Percentiles rank a stretch among this genome's conserved stretches.
phyloP scores from a whole-genome alignment of 768 basidiomycete genomes.

The Rhodocollybia butyracea region DNA sequence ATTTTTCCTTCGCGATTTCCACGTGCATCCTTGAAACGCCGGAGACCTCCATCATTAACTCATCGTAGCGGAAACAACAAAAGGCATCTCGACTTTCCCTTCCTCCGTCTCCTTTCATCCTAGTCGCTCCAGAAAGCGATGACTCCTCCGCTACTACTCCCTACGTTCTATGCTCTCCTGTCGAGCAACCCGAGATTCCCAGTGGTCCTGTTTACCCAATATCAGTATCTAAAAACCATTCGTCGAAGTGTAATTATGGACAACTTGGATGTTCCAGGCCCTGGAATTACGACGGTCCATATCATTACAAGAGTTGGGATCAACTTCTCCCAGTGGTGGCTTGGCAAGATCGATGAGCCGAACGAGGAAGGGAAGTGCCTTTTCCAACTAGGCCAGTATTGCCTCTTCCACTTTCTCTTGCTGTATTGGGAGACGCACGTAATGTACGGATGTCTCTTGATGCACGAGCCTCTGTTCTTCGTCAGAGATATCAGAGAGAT shows the following conservation, averaged over 20 bases:
- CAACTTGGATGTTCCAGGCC: neutral
- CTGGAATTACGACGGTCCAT: neutral
- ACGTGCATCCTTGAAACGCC: neutral
- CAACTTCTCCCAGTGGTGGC: neutral
- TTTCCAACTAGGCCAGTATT: neutral
- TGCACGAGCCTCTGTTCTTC: neutral
- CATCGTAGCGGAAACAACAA: conserved; percentile 10
- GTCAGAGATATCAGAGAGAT: neutral
- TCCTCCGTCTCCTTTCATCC: conserved; percentile 9
- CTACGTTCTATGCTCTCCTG: neutral
- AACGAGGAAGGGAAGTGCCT: neutral
- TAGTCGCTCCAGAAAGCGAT: neutral
- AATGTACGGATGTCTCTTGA: neutral
- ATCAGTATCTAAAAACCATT: conserved; percentile 2
- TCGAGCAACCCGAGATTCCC: neutral
- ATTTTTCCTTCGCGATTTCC: neutral
- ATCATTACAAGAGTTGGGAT: neutral
- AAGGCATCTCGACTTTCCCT: conserved; percentile 10
- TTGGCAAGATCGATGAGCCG: neutral
- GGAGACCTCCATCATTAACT: conserved; percentile 6
- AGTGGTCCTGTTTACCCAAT: neutral
- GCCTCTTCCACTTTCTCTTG: neutral
- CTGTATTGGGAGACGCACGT: neutral
- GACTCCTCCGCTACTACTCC: neutral
- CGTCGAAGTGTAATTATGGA: neutral